Evolutionary conservation across 2,329 filamentous ascomycete genomes (phyloP), one percentile per base, ranked within the genome.

Genomic region (Cladophialophora immunda): DNA sequence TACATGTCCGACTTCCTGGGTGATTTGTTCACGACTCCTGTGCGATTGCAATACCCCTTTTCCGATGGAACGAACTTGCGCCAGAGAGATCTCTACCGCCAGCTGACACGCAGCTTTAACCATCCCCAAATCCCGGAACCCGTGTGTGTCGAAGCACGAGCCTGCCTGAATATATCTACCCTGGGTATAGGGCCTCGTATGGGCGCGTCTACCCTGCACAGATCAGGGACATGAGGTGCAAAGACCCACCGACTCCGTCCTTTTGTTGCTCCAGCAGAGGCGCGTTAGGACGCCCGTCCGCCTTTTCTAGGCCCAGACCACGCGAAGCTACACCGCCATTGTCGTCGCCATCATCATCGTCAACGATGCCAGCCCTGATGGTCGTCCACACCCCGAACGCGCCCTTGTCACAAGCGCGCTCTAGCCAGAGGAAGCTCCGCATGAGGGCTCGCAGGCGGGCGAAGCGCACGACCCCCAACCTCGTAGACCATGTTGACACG

Each of bases 351-450:
- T 30, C 9, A 13, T 11, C 36, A 50, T 32, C 57, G 17, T 15
- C 3, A 29, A 27, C 17, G 9, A 15, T 27, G 4, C 11, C 3
- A 11, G 25, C 27, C 7, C 27, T 7, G 19, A 54, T 6, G 30
- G n/a, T 61, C 58, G 11, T 53, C 58, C 58, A 58, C 30, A 65
- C 52, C 34, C 38, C 45, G 11, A 32, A 27, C 4, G 57, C 62
- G 13, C 58, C 66, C 22, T 29, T 34, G 29, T 66, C 59, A 30
- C 65, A 63, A 27, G 59, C 59, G 9, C 27, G 22, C 5, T 25
- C 32, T 5, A 67, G 56, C 61, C 56, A 64, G 50, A 67, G 32
- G 36, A 55, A 64, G 29, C 32, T 38, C 8, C 36, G 36, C 65
- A 67, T 38, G 60, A 61, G 15, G 30, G 47, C 53, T 38, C 38